Evolutionary conservation across 2,329 filamentous ascomycete species (phyloP).

Genomic region (Stemphylium beticola): DNA sequence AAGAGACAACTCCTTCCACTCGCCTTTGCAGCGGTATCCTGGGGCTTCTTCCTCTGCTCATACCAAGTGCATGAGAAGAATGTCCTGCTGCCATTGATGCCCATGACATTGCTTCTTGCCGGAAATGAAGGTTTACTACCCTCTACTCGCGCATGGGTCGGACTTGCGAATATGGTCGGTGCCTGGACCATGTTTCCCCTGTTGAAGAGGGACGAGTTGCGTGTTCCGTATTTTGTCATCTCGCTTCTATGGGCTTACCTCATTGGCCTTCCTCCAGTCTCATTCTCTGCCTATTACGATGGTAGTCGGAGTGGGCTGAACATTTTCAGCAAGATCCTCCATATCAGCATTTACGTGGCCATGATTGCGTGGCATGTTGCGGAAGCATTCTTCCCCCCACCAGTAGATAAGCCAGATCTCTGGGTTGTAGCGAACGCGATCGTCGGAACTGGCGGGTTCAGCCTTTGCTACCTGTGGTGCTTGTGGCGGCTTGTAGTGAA

Average conservation of each 20-base stretch:
- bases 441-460: constrained; percentile 83
- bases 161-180: constrained; percentile 90
- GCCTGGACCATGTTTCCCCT: constrained; percentile 95
- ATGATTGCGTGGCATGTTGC: constrained; percentile 84
- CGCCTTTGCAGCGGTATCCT: constrained; percentile 82
- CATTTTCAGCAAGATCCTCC: constrained; percentile 71
- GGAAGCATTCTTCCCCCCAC: constrained; percentile 72
- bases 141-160: constrained; percentile 84
- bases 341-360: constrained; percentile 74
- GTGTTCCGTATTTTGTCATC: constrained; percentile 83
- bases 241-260: constrained; percentile 91
- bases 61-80: constrained; percentile 99
- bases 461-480: constrained; percentile 90
- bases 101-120: constrained; percentile 87
- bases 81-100: constrained; percentile 86
- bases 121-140: constrained; percentile 78
- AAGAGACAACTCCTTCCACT: constrained; percentile 77
- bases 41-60: constrained; percentile 97
- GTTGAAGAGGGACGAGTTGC: constrained; percentile 81
- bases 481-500: constrained; percentile 70
- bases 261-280: constrained; percentile 81
- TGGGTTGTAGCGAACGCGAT: constrained; percentile 94
- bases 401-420: constrained; percentile 81
- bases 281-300: constrained; percentile 69
- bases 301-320: constrained; percentile 51